phyloP scores from a whole-genome alignment of 768 basidiomycete species.

The Megacollybia marginata region DNA sequence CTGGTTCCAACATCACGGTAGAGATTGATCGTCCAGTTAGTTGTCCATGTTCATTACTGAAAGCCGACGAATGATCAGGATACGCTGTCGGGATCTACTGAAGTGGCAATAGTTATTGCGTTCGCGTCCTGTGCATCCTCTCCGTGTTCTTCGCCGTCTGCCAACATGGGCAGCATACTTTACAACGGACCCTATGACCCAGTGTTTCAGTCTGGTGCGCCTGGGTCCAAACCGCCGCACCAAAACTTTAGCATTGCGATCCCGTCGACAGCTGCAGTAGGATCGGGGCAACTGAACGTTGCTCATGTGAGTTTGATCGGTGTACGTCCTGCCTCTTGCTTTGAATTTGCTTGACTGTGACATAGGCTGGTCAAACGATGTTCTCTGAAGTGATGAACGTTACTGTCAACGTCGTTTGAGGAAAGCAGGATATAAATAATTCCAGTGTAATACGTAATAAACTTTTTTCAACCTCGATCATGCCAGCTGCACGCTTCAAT shows the following conservation, averaged over 20 bases:
- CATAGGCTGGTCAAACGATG: background rate
- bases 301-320: slow-evolving; percentile 23
- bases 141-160: slow-evolving; percentile 11
- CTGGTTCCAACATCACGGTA: slow-evolving; percentile 23
- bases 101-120: slow-evolving; percentile 27
- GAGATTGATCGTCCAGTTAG: slow-evolving; percentile 25
- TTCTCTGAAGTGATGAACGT: background rate
- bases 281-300: slow-evolving; percentile 21
- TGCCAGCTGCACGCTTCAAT: slow-evolving; percentile 53
- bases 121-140: slow-evolving; percentile 14
- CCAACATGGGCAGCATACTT: slow-evolving; percentile 20
- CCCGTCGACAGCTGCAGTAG: slow-evolving; percentile 13
- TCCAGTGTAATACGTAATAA: no score
- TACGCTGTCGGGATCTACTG: slow-evolving; percentile 20
- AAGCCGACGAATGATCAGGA: slow-evolving; percentile 10
- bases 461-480: slow-evolving; percentile 12
- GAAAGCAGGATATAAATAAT: no score
- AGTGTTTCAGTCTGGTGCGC: slow-evolving; percentile 7
- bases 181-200: slow-evolving; percentile 22
- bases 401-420: background rate
- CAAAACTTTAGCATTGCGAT: slow-evolving; percentile 32
- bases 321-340: slow-evolving; percentile 9
- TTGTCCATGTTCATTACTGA: background rate
- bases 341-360: background rate
- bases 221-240: slow-evolving; percentile 23